These are phyloP conservation scores for Wickerhamomyces strasburgensis DNA, from an alignment of 805 yeast genomes.

Conservation along the genomic window DNA sequence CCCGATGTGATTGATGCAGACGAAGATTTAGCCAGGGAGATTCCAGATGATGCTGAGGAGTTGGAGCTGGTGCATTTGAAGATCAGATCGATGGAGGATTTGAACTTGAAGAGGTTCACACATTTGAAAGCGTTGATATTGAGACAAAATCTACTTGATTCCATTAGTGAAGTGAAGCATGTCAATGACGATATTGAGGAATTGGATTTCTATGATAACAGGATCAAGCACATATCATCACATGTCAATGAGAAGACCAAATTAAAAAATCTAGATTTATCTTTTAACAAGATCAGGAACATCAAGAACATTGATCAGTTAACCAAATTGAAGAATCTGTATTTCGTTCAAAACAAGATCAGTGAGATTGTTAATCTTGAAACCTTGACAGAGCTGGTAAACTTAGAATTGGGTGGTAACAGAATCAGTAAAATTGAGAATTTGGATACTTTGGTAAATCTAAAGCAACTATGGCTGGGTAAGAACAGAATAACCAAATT, in stretches of 20 bases:
- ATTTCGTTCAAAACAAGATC: conserved; percentile 86
- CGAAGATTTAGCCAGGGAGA: conserved; percentile 52
- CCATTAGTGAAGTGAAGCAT: conserved; percentile 65
- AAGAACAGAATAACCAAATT: conserved; percentile 69
- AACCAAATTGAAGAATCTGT: conserved; percentile 59
- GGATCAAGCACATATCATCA: conserved; percentile 80
- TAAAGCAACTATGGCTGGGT: conserved; percentile 88
- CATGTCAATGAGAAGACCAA: conserved; percentile 55
- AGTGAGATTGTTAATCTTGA: conserved; percentile 63
- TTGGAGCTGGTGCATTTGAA: conserved; percentile 69
- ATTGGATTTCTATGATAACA: conserved; percentile 86
- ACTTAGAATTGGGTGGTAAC: conserved; percentile 91
- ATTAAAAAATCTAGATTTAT: conserved; percentile 65
- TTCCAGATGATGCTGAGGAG: conserved; percentile 50
- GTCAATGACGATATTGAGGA: conserved; percentile 60
- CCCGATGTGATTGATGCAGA: conserved; percentile 63
- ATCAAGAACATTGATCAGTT: conserved; percentile 72
- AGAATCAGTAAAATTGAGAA: conserved; percentile 56
- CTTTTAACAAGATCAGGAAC: conserved; percentile 84
- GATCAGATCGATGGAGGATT: conserved; percentile 55
- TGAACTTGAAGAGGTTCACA: conserved; percentile 52
- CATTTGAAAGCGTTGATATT: conserved; percentile 60
- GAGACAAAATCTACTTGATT: conserved; percentile 77
- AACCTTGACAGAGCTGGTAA: conserved; percentile 49
- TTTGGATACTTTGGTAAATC: conserved; percentile 45